Evolutionary conservation across 768 basidiomycete genomes (phyloP), one percentile per base, ranked within the genome.

Genomic region (Lactifluus volemus): DNA sequence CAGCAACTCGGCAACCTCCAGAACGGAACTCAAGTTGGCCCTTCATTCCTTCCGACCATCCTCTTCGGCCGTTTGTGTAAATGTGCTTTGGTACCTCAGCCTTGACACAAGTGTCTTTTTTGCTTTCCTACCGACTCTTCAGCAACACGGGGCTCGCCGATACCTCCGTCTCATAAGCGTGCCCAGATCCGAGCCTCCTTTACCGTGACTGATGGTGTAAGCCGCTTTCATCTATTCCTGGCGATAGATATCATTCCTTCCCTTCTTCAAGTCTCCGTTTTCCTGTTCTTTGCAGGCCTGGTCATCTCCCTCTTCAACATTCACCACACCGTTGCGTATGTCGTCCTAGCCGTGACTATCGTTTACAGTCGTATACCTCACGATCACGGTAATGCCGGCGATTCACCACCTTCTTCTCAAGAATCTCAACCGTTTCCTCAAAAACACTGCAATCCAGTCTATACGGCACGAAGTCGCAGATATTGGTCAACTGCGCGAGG

Each of bases 271-370:
- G 19, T 54, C 0, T 63, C 61, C 1, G 47, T 63, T 11, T 63
- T 60, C 58, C 58, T 60, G 6, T 63, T 61, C 32, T 38, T 60
- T 15, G 41, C 53, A 9, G 61, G 61, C n/a, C 58, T 63, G 8
- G 58, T 60, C 53, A 39, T 63, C 41, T 63, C 58, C 34, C 39
- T 60, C 10, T 53, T 60, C 19, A 34, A 25, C 39, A 53, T 60
- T 25, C 58, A 63, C 6, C 52, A 53, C 42, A 49, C 48, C n/a
- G 36, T 63, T 15, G 61, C 58, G 17, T 51, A 30, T 39, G 11
- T 49, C 47, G 17, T 21, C 38, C 39, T 63, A 4, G 48, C 58
- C 3, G 45, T 39, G 9, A 49, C 47, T n/a, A 0, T n/a, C 17
- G 17, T 12, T 14, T 25, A 39, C 12, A 5, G 1, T 45, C 2